Conservation (phyloP, 2,329 filamentous ascomycete genomes). For the Apiospora phragmitis region DNA sequence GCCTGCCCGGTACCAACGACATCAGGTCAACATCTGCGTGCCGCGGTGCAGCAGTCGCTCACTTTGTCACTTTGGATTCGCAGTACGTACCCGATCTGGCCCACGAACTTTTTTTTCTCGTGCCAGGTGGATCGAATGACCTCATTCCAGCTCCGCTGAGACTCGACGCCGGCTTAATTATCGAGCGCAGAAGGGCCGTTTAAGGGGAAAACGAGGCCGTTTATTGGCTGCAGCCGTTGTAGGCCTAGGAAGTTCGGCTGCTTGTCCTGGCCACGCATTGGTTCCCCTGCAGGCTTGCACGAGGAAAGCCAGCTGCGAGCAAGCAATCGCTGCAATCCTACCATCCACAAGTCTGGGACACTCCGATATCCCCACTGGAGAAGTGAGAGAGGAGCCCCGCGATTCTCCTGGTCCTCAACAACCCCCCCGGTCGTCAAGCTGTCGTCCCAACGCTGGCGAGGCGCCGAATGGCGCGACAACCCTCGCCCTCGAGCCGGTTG, state of each 20-base stretch:
- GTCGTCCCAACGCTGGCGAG: constrained; percentile 4
- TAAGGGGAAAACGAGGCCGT: constrained; percentile 11
- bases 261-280: background rate
- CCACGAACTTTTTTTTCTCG: constrained; percentile 11
- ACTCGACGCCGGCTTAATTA: constrained; percentile 13
- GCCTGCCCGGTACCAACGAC: constrained; percentile 3
- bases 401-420: background rate
- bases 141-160: constrained; percentile 16
- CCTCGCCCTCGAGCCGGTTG: background rate
- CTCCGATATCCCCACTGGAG: constrained; percentile 7
- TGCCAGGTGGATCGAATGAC: constrained; percentile 16
- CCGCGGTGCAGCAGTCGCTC: background rate
- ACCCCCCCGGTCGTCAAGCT: constrained; percentile 5
- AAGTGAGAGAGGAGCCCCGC: constrained; percentile 1
- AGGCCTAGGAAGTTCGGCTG: background rate
- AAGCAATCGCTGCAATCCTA: background rate
- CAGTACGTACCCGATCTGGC: background rate
- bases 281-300: constrained; percentile 1
- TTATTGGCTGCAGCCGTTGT: constrained; percentile 9
- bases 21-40: background rate
- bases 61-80: background rate
- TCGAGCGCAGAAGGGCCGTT: constrained; percentile 14
- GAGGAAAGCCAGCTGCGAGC: background rate
- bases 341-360: constrained; percentile 1
- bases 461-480: constrained; percentile 6